phyloP scores from a whole-genome alignment of 805 yeast species.

The Ogataea saltuana region DNA sequence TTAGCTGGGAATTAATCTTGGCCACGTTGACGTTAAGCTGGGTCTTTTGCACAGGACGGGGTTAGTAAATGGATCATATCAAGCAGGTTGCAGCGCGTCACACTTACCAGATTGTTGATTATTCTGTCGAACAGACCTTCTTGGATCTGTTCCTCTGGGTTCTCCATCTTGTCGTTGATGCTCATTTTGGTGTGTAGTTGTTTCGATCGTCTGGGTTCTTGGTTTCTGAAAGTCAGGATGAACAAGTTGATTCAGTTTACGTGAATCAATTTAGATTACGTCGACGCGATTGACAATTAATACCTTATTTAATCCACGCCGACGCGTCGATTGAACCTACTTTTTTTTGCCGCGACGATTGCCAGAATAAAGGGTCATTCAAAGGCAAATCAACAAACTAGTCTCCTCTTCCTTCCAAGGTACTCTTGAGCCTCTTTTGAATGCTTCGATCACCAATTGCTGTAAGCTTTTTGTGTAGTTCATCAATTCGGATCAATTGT shows the following conservation, averaged over 20 bases:
- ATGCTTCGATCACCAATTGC: slow-evolving; percentile 6
- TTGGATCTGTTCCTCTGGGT: slow-evolving; percentile 84
- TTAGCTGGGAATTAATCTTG: slow-evolving; percentile 60
- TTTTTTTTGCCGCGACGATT: slow-evolving; percentile 2
- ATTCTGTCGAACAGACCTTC: slow-evolving; percentile 73
- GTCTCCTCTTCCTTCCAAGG: no score
- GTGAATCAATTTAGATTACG: neutral
- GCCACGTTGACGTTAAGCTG: slow-evolving; percentile 69
- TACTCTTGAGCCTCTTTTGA: neutral
- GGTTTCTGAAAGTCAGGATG: neutral
- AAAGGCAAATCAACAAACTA: neutral
- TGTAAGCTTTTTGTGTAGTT: neutral
- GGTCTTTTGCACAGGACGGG: slow-evolving; percentile 51
- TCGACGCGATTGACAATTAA: no score
- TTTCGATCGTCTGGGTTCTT: neutral
- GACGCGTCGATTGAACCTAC: no score
- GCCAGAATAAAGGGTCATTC: no score
- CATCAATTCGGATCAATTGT: neutral
- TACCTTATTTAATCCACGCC: neutral
- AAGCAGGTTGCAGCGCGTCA: neutral
- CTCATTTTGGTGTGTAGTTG: slow-evolving; percentile 1
- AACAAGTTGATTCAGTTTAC: neutral
- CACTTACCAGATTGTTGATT: slow-evolving; percentile 70
- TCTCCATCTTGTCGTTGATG: slow-evolving; percentile 55
- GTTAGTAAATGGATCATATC: neutral